Evolutionary conservation across 129 eudicot genomes (phyloP).

Genomic region (Helichrysum umbraculigerum): DNA sequence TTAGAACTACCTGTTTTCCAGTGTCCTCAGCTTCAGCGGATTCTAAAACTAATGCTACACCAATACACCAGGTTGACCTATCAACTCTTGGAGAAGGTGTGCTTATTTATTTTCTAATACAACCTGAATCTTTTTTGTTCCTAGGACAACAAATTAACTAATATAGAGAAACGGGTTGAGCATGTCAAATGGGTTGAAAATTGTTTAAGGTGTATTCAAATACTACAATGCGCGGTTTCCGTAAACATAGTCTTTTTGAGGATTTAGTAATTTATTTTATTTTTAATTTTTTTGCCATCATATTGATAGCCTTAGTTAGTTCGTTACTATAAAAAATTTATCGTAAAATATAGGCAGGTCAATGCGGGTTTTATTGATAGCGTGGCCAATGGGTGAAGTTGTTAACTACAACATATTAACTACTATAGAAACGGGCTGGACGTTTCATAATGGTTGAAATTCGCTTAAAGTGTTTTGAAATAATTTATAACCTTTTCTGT

Average conservation of each 20-base stretch:
- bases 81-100: conserved; percentile 81
- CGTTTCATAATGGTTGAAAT: no score
- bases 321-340: not conserved
- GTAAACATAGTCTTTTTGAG: not conserved
- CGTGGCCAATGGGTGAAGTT: no score
- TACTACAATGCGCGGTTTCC: not conserved
- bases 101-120: conserved; percentile 19
- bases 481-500: no score
- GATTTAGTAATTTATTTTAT: not conserved
- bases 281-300: not conserved
- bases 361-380: no score
- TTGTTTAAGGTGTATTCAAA: not conserved
- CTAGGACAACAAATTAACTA: not conserved
- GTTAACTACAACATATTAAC: no score
- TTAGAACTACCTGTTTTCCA: conserved; percentile 83
- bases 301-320: not conserved
- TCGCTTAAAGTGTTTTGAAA: no score
- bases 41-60: conserved; percentile 54
- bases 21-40: conserved; percentile 35
- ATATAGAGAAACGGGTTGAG: not conserved
- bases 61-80: conserved; percentile 76
- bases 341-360: no score
- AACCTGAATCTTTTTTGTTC: not conserved
- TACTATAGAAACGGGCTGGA: no score
- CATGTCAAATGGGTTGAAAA: not conserved